phyloP scores from a whole-genome alignment of 495 filamentous ascomycete genomes.

The Rostrohypoxylon terebratum region DNA sequence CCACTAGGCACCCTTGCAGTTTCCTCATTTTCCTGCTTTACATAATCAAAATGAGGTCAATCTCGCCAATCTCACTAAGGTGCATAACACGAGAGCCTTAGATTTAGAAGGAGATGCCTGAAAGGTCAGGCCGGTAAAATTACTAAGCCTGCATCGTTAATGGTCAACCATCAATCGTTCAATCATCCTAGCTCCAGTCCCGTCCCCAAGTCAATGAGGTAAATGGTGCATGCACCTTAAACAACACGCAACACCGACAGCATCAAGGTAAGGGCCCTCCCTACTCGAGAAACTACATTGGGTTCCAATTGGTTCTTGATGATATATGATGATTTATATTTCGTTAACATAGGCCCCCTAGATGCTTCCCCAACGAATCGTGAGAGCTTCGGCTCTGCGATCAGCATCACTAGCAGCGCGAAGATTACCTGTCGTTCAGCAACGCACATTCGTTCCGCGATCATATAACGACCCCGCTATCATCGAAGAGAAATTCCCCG shows the following conservation, averaged over 20 bases:
- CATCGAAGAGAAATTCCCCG: slow-evolving; percentile 65
- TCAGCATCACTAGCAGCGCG: slow-evolving; percentile 58
- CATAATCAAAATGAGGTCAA: slow-evolving; percentile 25
- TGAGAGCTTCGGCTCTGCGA: slow-evolving; percentile 64
- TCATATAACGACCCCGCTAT: slow-evolving; percentile 52
- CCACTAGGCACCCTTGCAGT: neutral
- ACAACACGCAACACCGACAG: slow-evolving; percentile 17
- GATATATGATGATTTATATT: neutral
- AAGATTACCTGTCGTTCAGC: slow-evolving; percentile 62
- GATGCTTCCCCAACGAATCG: slow-evolving; percentile 77
- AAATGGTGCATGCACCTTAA: slow-evolving; percentile 1
- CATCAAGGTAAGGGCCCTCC: slow-evolving; percentile 28
- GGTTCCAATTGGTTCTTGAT: slow-evolving; percentile 23
- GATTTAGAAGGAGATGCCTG: neutral
- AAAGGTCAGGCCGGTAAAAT: slow-evolving; percentile 19
- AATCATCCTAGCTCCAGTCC: slow-evolving; percentile 13
- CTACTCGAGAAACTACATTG: slow-evolving; percentile 38
- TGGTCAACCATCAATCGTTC: slow-evolving; percentile 14
- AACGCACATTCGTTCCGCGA: slow-evolving; percentile 61
- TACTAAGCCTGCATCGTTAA: slow-evolving; percentile 34
- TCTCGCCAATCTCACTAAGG: neutral
- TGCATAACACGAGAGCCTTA: slow-evolving; percentile 1
- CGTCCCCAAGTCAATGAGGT: neutral
- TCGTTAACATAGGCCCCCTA: slow-evolving; percentile 43
- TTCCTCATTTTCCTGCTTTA: slow-evolving; percentile 17